These are phyloP conservation scores for Saturnispora gosingensis DNA, from an alignment of 805 yeast genomes.

Conservation along the genomic window DNA sequence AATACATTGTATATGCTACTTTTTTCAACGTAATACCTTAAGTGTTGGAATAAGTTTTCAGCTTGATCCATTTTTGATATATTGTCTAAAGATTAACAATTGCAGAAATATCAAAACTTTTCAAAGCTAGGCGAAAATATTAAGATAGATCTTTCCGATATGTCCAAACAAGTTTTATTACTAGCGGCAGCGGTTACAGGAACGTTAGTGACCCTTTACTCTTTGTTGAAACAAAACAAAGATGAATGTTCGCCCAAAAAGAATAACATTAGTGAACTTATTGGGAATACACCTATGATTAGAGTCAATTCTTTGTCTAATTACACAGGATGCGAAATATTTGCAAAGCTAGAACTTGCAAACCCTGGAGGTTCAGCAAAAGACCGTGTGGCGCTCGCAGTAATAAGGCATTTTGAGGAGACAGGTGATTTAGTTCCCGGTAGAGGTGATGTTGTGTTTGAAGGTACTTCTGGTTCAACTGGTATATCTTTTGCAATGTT, in stretches of 20 bases:
- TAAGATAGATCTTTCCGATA: not conserved
- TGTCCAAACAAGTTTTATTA: conserved; percentile 7
- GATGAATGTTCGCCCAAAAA: conserved; percentile 13
- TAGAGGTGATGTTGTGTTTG: conserved; percentile 69
- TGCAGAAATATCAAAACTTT: conserved; percentile 1
- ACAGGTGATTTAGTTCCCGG: conserved; percentile 48
- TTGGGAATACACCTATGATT: conserved; percentile 87
- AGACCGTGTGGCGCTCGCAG: conserved; percentile 85
- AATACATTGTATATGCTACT: conserved; percentile 3
- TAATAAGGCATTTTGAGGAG: conserved; percentile 59
- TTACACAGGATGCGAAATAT: conserved; percentile 71
- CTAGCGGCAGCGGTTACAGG: conserved; percentile 6
- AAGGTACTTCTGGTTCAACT: conserved; percentile 95
- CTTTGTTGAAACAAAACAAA: not conserved
- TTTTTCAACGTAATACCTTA: not conserved
- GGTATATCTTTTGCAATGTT: conserved; percentile 90
- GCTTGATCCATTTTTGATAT: not conserved
- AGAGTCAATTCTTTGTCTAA: conserved; percentile 60
- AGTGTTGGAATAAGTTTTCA: not conserved
- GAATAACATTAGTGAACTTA: conserved; percentile 39
- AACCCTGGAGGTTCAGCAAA: conserved; percentile 97
- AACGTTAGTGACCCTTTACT: conserved; percentile 6
- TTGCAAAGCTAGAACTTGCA: conserved; percentile 74
- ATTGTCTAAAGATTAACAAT: too few relatives aligned
- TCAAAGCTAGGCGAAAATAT: not conserved